Evolutionary conservation across 1,139 yeast genomes (phyloP).

Genomic region (Komagataea norvegica): DNA sequence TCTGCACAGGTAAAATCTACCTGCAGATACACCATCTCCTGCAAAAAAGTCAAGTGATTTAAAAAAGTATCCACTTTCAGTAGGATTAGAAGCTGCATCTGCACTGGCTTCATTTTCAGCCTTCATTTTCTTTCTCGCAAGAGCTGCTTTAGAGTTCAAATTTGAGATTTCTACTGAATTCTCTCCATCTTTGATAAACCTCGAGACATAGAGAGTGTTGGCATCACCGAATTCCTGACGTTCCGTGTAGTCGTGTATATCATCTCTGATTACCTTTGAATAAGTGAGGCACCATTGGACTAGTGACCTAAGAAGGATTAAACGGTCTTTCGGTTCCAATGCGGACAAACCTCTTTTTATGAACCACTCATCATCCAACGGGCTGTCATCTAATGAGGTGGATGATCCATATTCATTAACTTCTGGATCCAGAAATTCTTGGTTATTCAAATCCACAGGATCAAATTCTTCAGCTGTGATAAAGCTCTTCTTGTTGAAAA

Average conservation of each 20-base stretch:
- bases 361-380: slow-evolving; percentile 35
- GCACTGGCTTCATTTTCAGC: slow-evolving; percentile 17
- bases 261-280: slow-evolving; percentile 40
- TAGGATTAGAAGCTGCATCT: slow-evolving; percentile 43
- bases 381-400: slow-evolving; percentile 27
- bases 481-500: slow-evolving; percentile 16
- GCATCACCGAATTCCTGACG: slow-evolving; percentile 38
- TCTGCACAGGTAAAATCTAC: slow-evolving; percentile 43
- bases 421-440: slow-evolving; percentile 34
- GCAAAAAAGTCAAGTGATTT: slow-evolving; percentile 40
- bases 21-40: slow-evolving; percentile 46
- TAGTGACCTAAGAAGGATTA: slow-evolving; percentile 42
- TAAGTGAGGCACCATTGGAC: slow-evolving; percentile 46
- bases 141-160: slow-evolving; percentile 8
- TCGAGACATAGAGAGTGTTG: slow-evolving; percentile 41
- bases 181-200: slow-evolving; percentile 29
- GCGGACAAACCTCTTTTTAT: slow-evolving; percentile 43
- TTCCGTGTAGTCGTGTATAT: slow-evolving; percentile 32
- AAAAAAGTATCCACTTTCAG: slow-evolving; percentile 36
- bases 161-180: slow-evolving; percentile 18
- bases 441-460: slow-evolving; percentile 36
- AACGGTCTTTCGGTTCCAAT: slow-evolving; percentile 42
- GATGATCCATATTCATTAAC: slow-evolving; percentile 24
- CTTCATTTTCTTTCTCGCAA: slow-evolving; percentile 12
- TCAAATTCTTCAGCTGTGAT: slow-evolving; percentile 20